These are phyloP conservation scores for Nicotiana otophora DNA, from an alignment of 257 asterid species.

Conservation along the genomic window DNA sequence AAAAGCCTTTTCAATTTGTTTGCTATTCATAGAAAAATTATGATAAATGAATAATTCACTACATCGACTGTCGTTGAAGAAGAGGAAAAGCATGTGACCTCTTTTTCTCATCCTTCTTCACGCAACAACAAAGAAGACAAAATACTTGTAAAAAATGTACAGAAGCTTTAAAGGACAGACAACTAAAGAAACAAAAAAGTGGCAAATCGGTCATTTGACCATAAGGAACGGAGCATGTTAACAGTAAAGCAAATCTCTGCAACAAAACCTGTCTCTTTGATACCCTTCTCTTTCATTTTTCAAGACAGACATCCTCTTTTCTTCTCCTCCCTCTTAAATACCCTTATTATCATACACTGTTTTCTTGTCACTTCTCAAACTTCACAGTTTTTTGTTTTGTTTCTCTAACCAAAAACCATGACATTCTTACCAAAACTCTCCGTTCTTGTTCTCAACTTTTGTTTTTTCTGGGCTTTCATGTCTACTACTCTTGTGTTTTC, in stretches of 20 bases:
- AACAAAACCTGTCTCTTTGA: slow-evolving; percentile 23
- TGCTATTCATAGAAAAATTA: neutral
- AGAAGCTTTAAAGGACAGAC: neutral
- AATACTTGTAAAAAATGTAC: neutral
- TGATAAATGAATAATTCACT: neutral
- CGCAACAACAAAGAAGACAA: neutral
- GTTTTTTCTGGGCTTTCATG: neutral
- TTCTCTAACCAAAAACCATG: slow-evolving; percentile 1
- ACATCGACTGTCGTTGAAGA: neutral
- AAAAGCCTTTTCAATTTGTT: neutral
- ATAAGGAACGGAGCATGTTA: slow-evolving; percentile 18
- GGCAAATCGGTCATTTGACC: slow-evolving; percentile 3
- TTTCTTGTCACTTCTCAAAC: slow-evolving; percentile 7
- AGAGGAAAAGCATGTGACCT: neutral
- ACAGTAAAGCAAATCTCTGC: slow-evolving; percentile 47
- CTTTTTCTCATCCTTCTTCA: neutral
- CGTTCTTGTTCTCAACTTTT: neutral
- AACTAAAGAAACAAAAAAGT: neutral
- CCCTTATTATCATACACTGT: neutral
- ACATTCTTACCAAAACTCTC: slow-evolving; percentile 6
- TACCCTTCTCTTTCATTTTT: slow-evolving; percentile 32
- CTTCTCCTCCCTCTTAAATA: slow-evolving; percentile 7
- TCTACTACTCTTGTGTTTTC: slow-evolving; percentile 23
- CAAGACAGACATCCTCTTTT: slow-evolving; percentile 34
- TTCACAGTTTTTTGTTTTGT: neutral